phyloP scores from a whole-genome alignment of 2,329 filamentous ascomycete genomes.

The Pestalotiopsis sp. region DNA sequence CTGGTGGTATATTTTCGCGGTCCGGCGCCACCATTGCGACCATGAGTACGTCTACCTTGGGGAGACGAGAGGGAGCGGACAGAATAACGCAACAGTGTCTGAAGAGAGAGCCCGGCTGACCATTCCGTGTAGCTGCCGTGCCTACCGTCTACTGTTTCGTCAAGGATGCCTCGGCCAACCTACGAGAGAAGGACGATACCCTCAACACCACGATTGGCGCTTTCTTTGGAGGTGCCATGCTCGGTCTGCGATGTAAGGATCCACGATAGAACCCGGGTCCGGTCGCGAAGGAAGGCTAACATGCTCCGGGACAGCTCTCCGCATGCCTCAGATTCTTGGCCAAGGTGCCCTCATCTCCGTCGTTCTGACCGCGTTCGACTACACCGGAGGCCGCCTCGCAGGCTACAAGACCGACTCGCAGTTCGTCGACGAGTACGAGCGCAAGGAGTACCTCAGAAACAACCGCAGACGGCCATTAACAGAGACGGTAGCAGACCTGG shows the following conservation, averaged over 20 bases:
- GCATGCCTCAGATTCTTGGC: conserved; percentile 64
- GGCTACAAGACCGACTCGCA: conserved; percentile 52
- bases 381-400: conserved; percentile 58
- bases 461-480: conserved; percentile 74
- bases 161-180: conserved; percentile 75
- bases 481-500: conserved; percentile 79
- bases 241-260: conserved; percentile 73
- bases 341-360: conserved; percentile 59
- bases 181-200: conserved; percentile 80
- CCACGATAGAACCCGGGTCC: background rate
- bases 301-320: conserved; percentile 48
- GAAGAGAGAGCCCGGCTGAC: conserved; percentile 15
- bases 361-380: conserved; percentile 61
- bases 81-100: background rate
- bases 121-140: conserved; percentile 58
- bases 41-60: conserved; percentile 41
- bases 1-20: conserved; percentile 77
- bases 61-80: background rate
- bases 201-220: conserved; percentile 76
- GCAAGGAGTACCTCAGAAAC: conserved; percentile 74
- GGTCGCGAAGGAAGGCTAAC: background rate
- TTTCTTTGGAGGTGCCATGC: conserved; percentile 71
- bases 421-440: conserved; percentile 71
- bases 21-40: conserved; percentile 73
- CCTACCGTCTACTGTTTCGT: conserved; percentile 80